Base-by-base conservation (phyloP, 768 basidiomycete genomes). In the Lactarius evosmus region DNA sequence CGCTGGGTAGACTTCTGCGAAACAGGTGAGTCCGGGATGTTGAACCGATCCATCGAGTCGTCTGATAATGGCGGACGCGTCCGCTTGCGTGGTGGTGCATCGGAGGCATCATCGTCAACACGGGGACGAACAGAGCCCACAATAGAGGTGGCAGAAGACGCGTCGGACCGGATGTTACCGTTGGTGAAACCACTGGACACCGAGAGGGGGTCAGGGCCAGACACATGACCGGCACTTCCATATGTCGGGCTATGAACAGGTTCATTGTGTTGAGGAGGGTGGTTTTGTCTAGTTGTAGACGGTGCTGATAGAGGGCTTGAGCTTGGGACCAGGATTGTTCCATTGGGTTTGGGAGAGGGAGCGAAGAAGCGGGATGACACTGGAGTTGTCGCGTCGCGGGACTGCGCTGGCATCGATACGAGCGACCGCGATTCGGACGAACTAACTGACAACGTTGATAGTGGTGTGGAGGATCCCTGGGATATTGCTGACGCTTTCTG, bases 81-180 rank as follows among this genome's bases (percentile, higher is more conserved):
- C 68, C 84, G 84, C 77, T 92, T 92, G 63, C 85, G 84, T 56
- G 89, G 89, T 41, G 85, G 87, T 16, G 84, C 88, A 63, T 69
- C 71, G 49, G 70, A 64, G 58, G 70, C 75, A 40, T 82, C 80
- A 56, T 76, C 72, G 52, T 76, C 74, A 19, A 75, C 76, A 44
- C 74, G 66, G 57, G 75, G 73, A 59, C 77, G 75, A 36, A 76
- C 73, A 65, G 75, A 76, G n/a, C 70, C 73, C 27, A 72, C 75
- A 70, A 74, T 72, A 55, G 75, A 74, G 69, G 82, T 82, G 70
- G 84, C 79, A 69, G 78, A 79, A 58, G 82, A 81, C 80, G 83
- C 83, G 82, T 84, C 60, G 27, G 52, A 30, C 74, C 70, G 76
- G 69, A 60, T 75, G 71, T 56, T 66, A 58, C 78, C 64, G 50